Percentiles rank a stretch among this genome's conserved stretches.
Evolutionary conservation across 768 basidiomycete species (phyloP).

Genomic region (Amanita inopinata): DNA sequence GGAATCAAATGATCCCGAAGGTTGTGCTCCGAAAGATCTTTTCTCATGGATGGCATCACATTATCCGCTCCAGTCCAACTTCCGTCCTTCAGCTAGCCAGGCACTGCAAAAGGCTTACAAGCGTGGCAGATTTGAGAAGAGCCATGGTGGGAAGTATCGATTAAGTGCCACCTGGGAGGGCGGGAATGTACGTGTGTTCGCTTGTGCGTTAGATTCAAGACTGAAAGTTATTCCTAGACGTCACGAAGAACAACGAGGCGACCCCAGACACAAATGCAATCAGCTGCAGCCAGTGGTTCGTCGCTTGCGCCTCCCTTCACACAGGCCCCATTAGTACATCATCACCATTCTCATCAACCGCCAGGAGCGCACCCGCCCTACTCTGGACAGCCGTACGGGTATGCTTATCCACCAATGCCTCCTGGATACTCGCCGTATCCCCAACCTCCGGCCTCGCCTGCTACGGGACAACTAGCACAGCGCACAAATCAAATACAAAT

Average conservation of each 20-base stretch:
- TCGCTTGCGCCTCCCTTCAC: constrained; percentile 48
- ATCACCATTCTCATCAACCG: constrained; percentile 20
- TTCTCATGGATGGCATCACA: constrained; percentile 78
- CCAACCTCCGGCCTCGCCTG: constrained; percentile 17
- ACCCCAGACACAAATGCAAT: constrained; percentile 48
- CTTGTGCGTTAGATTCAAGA: background rate
- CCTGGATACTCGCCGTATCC: constrained; percentile 17
- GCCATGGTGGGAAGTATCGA: constrained; percentile 61
- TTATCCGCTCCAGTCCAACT: constrained; percentile 83
- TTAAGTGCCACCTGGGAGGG: constrained; percentile 76
- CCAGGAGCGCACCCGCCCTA: constrained; percentile 22
- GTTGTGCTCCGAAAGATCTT: constrained; percentile 72
- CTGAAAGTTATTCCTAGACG: constrained; percentile 34
- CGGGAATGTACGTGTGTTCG: constrained; percentile 48
- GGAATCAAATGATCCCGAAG: constrained; percentile 60
- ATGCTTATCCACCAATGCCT: constrained; percentile 21
- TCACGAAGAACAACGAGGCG: constrained; percentile 71
- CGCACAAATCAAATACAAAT: constrained; percentile 6
- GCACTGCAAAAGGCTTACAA: constrained; percentile 82
- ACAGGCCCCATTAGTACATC: constrained; percentile 39
- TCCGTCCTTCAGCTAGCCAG: constrained; percentile 82
- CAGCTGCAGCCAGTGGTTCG: constrained; percentile 19
- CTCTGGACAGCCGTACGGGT: constrained; percentile 29
- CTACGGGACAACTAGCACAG: constrained; percentile 14
- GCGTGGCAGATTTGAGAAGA: constrained; percentile 73